These are phyloP conservation scores for Anethum foeniculum DNA, from an alignment of 140 eudicot species.

Conservation along the genomic window DNA sequence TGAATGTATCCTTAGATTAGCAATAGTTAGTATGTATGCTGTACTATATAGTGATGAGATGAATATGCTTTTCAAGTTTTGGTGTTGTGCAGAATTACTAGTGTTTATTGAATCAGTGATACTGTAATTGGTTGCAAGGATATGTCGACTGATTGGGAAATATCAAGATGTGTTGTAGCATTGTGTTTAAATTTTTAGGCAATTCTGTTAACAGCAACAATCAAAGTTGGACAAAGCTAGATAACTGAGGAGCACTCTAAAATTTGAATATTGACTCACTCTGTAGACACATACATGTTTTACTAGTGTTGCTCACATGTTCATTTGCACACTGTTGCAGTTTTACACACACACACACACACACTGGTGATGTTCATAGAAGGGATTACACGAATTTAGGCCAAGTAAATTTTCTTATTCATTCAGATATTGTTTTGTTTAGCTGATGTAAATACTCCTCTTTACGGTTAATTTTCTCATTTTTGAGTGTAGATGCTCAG, in stretches of 20 bases:
- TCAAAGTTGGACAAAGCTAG: neutral
- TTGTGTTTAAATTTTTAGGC: neutral
- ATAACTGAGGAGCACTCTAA: neutral
- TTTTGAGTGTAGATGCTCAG: conserved; percentile 58
- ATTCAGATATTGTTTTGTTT: neutral
- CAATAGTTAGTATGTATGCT: neutral
- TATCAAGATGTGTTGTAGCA: neutral
- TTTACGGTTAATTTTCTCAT: neutral
- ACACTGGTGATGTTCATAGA: neutral
- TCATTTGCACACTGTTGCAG: neutral
- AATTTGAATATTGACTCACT: neutral
- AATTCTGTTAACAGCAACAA: neutral
- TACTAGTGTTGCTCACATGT: neutral
- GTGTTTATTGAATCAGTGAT: neutral
- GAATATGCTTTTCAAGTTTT: neutral
- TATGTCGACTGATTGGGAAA: neutral
- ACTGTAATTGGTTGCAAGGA: neutral
- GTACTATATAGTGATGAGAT: neutral
- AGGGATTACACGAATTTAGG: neutral
- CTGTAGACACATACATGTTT: neutral
- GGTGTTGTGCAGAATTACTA: neutral
- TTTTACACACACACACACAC: neutral
- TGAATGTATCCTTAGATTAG: neutral
- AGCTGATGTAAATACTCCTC: conserved; percentile 4
- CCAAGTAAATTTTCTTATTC: neutral